Percentiles rank a stretch among this genome's conserved stretches.
These are phyloP conservation scores for Herpetospermum pedunculosum DNA, from an alignment of 306 rosid genomes.

Conservation along the genomic window DNA sequence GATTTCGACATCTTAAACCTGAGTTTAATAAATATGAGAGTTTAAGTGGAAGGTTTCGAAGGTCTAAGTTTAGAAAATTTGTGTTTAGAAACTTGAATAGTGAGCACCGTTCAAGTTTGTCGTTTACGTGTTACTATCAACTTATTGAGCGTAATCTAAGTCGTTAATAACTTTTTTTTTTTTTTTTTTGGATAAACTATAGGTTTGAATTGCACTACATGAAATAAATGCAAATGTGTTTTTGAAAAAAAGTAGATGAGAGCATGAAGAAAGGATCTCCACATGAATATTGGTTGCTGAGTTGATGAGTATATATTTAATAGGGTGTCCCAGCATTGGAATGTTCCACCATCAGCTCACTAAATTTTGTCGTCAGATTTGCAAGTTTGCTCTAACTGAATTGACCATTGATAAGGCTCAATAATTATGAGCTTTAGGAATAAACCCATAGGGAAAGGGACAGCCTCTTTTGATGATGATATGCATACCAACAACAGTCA, in stretches of 20 bases:
- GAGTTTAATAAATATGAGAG: not conserved
- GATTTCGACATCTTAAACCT: not conserved
- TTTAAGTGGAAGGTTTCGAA: not conserved
- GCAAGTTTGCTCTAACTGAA: slow-evolving; percentile 2
- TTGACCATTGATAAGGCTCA: slow-evolving; percentile 1
- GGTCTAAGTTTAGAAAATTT: not conserved
- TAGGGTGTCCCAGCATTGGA: slow-evolving; percentile 5
- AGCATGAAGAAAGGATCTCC: slow-evolving; percentile 3
- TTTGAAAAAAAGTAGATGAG: not conserved
- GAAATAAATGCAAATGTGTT: not conserved
- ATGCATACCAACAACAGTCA: not conserved
- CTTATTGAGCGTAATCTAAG: too few species aligned
- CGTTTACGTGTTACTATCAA: too few species aligned
- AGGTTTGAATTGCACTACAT: not conserved
- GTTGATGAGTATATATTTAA: slow-evolving; percentile 1
- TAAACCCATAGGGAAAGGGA: slow-evolving; percentile 6
- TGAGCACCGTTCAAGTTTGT: not conserved
- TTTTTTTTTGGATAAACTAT: not conserved
- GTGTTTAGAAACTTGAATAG: not conserved
- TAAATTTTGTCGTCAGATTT: slow-evolving; percentile 13
- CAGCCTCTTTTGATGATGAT: not conserved
- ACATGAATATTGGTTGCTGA: slow-evolving; percentile 4
- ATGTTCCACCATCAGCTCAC: slow-evolving; percentile 15
- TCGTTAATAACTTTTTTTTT: too few species aligned
- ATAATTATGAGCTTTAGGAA: slow-evolving; percentile 11